phyloP scores from a whole-genome alignment of 2,329 filamentous ascomycete species.

The Cladosporium sp. region DNA sequence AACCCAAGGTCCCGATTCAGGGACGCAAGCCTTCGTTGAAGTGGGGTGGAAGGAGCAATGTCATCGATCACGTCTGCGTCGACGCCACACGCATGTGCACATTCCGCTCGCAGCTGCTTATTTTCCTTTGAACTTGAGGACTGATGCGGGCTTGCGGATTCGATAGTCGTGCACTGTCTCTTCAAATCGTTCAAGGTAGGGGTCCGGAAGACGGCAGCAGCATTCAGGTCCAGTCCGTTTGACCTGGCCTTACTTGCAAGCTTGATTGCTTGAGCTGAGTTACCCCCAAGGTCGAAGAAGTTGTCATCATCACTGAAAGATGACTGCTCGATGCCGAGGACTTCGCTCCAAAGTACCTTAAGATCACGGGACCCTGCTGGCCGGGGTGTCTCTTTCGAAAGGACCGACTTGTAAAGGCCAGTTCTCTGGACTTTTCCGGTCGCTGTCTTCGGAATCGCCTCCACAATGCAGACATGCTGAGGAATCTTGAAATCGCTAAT shows the following conservation, averaged over 20 bases:
- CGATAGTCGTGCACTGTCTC: not conserved
- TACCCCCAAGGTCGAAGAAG: not conserved
- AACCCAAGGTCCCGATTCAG: not conserved
- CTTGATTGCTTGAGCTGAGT: not conserved
- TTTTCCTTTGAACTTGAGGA: not conserved
- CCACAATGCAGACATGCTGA: constrained; percentile 39
- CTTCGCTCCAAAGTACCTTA: not conserved
- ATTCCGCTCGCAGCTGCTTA: not conserved
- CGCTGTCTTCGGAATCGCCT: constrained; percentile 15
- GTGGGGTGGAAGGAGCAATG: not conserved
- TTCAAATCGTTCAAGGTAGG: not conserved
- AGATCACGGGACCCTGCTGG: not conserved
- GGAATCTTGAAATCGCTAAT: constrained; percentile 41
- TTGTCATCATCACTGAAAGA: not conserved
- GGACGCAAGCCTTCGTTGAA: not conserved
- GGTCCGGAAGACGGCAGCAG: not conserved
- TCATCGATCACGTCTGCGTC: not conserved
- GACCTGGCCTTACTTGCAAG: not conserved
- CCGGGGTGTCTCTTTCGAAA: not conserved
- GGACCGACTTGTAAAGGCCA: not conserved
- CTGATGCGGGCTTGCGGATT: not conserved
- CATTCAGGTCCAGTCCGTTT: not conserved
- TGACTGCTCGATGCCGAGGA: not conserved
- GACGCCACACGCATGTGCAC: not conserved
- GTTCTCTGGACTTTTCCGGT: constrained; percentile 13